A percentile compares a stretch with the other conserved stretches of the same genome.
Evolutionary conservation across 1,284 basidiomycete species (phyloP).

Genomic region (Cutaneotrichosporon cyanovorans): DNA sequence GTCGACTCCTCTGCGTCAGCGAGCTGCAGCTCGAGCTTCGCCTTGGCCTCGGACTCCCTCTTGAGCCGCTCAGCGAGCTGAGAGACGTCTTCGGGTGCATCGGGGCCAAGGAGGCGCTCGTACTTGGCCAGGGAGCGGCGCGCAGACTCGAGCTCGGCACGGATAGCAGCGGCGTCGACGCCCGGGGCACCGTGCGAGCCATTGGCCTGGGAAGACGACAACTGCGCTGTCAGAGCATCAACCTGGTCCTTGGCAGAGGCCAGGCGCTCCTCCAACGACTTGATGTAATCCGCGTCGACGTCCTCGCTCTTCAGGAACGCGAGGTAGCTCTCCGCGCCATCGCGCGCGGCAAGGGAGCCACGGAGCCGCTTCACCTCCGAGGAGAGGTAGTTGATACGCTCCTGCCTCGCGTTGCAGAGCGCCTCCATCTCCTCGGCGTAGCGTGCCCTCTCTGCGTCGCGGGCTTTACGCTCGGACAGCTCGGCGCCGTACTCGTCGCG

Average conservation of each 20-base stretch:
- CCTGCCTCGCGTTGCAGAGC: slow-evolving; percentile 65
- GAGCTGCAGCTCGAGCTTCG: slow-evolving; percentile 50
- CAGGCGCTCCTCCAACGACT: slow-evolving; percentile 56
- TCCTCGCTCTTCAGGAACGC: slow-evolving; percentile 58
- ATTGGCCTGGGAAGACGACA: not conserved
- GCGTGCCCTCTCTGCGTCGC: slow-evolving; percentile 57
- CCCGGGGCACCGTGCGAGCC: slow-evolving; percentile 4
- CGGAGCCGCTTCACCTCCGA: slow-evolving; percentile 71
- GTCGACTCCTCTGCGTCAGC: slow-evolving; percentile 52
- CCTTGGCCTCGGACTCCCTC: slow-evolving; percentile 58
- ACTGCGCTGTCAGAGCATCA: slow-evolving; percentile 19
- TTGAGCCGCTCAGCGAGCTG: slow-evolving; percentile 54
- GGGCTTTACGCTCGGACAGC: slow-evolving; percentile 61
- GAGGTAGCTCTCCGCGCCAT: slow-evolving; percentile 65
- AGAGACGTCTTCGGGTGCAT: slow-evolving; percentile 49
- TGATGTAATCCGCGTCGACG: slow-evolving; percentile 58
- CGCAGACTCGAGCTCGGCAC: slow-evolving; percentile 26
- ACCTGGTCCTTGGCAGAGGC: slow-evolving; percentile 39
- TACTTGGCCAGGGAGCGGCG: slow-evolving; percentile 54
- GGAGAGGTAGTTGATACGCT: slow-evolving; percentile 64
- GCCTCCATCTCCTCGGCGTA: slow-evolving; percentile 64
- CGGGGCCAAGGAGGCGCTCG: slow-evolving; percentile 56
- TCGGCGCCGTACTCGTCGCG: slow-evolving; percentile 71
- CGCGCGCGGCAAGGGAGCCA: slow-evolving; percentile 65
- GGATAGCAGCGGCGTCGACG: slow-evolving; percentile 19